Base-by-base conservation (phyloP, 495 filamentous ascomycete species). In the Tuber borchii region DNA sequence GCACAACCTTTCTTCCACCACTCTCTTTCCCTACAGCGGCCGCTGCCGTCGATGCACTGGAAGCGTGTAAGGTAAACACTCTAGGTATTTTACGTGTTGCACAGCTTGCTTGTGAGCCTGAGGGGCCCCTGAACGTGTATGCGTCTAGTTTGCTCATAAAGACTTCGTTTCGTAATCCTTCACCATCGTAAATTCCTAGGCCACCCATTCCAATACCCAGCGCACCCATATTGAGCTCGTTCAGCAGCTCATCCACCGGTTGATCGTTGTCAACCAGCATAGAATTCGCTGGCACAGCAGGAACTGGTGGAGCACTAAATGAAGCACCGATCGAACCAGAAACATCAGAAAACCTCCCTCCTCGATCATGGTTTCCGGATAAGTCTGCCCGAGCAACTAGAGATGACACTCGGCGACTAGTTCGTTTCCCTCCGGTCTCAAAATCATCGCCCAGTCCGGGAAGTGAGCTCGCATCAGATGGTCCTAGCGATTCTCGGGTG, bases 311-410 rank as follows among this genome's bases (percentile, higher is more conserved):
- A 6, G 73, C 80, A 68, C 83, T 81, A 75, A 83, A 80, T 42
- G 85, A 79, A 48, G 81, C 51, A 14, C 80, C 80, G 71, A 82
- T 77, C 37, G 81, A 82, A 22, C 89, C 88, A 48, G 90, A 88
- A 74, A 88, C 89, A 77, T 92, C 92, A 68, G 95, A 89, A 43
- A 95, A 97, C 65, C 94, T 90, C 48, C 89, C 90, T 78, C 88
- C 86, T 76, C 86, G 85, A n/a, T 87, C 87, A 81, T 87, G 85
- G 69, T 81, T 89, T 39, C 86, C 90, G 0, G 93, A 95, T 19
- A 97, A 85, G 82, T 98, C 95, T 34, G 94, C 91, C 78, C 95
- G 88, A n/a, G 95, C 92, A 72, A 98, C 88, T 76, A 98, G 86
- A 48, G 95, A 97, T 83, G 95, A 98, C 34, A 98, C 93, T 43